phyloP scores from a whole-genome alignment of 2,329 filamentous ascomycete genomes.

The Cyphellophora europaea region DNA sequence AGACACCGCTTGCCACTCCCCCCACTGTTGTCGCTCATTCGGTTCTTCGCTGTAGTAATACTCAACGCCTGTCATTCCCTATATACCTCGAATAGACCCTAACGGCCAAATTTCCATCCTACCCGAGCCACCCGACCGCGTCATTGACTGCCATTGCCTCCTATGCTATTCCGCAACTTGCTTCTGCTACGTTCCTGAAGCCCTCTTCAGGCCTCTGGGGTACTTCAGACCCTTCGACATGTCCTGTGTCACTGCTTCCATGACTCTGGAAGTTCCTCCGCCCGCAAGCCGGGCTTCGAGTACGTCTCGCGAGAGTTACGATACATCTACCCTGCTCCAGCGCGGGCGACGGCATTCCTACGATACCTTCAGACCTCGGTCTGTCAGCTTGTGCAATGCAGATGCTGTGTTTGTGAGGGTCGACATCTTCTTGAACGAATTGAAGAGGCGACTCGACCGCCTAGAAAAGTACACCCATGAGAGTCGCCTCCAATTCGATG shows the following conservation, averaged over 20 bases:
- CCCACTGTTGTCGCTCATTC: too few relatives aligned
- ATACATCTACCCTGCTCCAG: not conserved
- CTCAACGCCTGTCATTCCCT: too few relatives aligned
- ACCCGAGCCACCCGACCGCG: too few relatives aligned
- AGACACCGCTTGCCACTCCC: too few relatives aligned
- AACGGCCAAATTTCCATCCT: too few relatives aligned
- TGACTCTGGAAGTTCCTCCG: not conserved
- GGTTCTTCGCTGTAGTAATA: too few relatives aligned
- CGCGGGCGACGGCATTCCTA: conserved; percentile 34
- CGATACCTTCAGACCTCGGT: conserved; percentile 28
- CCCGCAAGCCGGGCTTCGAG: not conserved
- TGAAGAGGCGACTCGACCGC: conserved; percentile 78
- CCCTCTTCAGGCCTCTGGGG: too few relatives aligned
- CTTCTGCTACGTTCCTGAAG: too few relatives aligned
- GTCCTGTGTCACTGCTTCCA: not conserved
- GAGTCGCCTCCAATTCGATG: conserved; percentile 69
- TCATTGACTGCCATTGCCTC: too few relatives aligned
- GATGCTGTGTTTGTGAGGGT: conserved; percentile 37
- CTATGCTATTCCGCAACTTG: too few relatives aligned
- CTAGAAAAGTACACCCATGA: conserved; percentile 82
- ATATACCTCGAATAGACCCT: too few relatives aligned
- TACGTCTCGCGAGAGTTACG: not conserved
- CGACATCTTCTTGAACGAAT: conserved; percentile 56
- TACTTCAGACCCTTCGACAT: too few relatives aligned
- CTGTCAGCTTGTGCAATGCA: conserved; percentile 35